These are phyloP conservation scores for Linderniella brevidens DNA, from an alignment of 257 asterid species.

Conservation along the genomic window DNA sequence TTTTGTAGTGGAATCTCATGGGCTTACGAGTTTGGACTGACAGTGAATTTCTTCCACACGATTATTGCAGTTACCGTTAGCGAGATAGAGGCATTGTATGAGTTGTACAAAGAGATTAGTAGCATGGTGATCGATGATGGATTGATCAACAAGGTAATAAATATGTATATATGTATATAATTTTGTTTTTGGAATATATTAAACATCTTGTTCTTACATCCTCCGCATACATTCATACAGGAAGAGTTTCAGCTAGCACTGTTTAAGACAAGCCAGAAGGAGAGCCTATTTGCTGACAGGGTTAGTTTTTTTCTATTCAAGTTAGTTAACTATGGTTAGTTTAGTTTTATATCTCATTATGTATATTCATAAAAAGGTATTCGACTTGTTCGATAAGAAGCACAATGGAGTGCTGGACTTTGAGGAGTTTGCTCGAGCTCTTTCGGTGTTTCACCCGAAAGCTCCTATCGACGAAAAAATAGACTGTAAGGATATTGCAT, in stretches of 20 bases:
- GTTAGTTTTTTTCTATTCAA: constrained; percentile 24
- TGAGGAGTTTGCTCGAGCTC: constrained; percentile 78
- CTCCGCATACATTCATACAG: constrained; percentile 22
- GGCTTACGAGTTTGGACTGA: too few species aligned
- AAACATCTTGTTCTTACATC: constrained; percentile 1
- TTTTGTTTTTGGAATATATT: constrained; percentile 8
- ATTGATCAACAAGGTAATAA: constrained; percentile 65
- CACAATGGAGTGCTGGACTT: constrained; percentile 69
- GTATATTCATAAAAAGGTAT: constrained; percentile 23
- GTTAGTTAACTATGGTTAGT: constrained; percentile 7
- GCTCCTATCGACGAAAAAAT: constrained; percentile 73
- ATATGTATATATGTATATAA: constrained; percentile 7
- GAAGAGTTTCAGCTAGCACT: constrained; percentile 87
- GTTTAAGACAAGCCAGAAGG: constrained; percentile 59
- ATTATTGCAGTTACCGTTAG: constrained; percentile 68
- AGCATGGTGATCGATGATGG: constrained; percentile 82
- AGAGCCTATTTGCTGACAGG: constrained; percentile 83
- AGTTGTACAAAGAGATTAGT: constrained; percentile 69
- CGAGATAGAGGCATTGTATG: constrained; percentile 79
- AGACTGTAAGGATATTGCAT: constrained; percentile 71
- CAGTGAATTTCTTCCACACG: constrained; percentile 10
- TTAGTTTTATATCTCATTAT: not conserved
- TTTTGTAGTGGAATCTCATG: too few species aligned
- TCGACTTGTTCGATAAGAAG: constrained; percentile 69
- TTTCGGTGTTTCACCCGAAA: constrained; percentile 81